These are phyloP conservation scores for Xylaria cubensis DNA, from an alignment of 495 filamentous ascomycete species.

Conservation along the genomic window DNA sequence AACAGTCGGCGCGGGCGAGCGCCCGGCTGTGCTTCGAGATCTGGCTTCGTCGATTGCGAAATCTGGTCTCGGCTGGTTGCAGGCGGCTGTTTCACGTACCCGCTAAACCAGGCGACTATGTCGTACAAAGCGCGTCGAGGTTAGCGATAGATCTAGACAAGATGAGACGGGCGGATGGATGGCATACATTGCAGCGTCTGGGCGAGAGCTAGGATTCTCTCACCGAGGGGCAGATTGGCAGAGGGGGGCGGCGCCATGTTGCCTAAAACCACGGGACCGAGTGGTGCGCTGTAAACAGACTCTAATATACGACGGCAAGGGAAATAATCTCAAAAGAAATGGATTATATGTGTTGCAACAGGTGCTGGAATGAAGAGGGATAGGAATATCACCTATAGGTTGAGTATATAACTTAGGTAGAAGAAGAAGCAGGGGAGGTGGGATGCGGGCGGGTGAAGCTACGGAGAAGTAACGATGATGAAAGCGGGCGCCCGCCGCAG, in stretches of 20 bases:
- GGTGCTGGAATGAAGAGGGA: neutral
- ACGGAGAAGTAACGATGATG: constrained; percentile 24
- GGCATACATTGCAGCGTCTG: constrained; percentile 85
- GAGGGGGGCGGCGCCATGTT: constrained; percentile 84
- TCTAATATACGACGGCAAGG: constrained; percentile 18
- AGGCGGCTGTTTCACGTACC: constrained; percentile 63
- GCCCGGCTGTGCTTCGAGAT: neutral
- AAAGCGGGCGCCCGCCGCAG: constrained; percentile 17
- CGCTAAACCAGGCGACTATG: constrained; percentile 80
- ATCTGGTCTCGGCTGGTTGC: neutral
- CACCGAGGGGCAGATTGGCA: constrained; percentile 68
- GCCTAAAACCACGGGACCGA: constrained; percentile 23
- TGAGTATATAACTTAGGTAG: neutral
- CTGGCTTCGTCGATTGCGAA: neutral
- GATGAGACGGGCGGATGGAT: constrained; percentile 29
- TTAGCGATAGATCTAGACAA: constrained; percentile 24
- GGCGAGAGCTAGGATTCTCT: constrained; percentile 77
- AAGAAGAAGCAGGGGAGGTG: neutral
- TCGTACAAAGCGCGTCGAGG: constrained; percentile 14
- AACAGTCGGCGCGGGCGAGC: constrained; percentile 11
- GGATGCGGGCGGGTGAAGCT: constrained; percentile 1
- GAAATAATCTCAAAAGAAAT: constrained; percentile 4
- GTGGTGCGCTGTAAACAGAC: neutral
- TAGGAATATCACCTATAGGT: constrained; percentile 9
- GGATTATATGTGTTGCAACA: neutral